A percentile compares a stretch with the other conserved stretches of the same genome.
Conservation (phyloP, 1,284 basidiomycete genomes). For the Neonothopanus nambi region DNA sequence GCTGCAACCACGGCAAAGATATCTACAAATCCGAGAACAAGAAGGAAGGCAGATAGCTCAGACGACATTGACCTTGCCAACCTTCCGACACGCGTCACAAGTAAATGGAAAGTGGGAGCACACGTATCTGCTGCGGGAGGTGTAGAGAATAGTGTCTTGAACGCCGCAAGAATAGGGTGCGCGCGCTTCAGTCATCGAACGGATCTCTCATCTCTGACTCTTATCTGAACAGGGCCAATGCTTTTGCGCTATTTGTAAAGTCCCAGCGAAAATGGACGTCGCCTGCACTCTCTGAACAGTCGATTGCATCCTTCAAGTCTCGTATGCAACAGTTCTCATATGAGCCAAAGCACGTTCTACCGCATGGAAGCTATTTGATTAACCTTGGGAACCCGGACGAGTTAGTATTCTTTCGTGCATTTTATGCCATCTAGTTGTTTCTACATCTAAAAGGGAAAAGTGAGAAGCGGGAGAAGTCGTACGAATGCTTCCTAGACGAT, state of each 20-base stretch:
- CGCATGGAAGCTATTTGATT: conserved; percentile 85
- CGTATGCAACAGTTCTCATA: conserved; percentile 63
- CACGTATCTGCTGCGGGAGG: conserved; percentile 84
- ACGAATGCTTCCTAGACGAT: conserved; percentile 83
- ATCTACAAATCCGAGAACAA: not conserved
- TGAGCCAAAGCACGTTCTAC: conserved; percentile 59
- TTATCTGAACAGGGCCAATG: conserved; percentile 59
- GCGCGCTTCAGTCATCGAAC: conserved; percentile 20
- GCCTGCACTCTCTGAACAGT: conserved; percentile 52
- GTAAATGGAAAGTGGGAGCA: conserved; percentile 73
- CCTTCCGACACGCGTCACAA: conserved; percentile 33
- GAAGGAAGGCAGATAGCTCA: not conserved
- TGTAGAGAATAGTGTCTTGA: conserved; percentile 70
- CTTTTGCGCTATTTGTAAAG: conserved; percentile 84
- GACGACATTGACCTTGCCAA: not conserved
- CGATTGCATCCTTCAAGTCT: conserved; percentile 54
- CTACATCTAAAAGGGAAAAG: conserved; percentile 34
- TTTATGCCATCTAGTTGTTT: not conserved
- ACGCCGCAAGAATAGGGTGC: conserved; percentile 73
- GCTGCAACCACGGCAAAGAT: not conserved
- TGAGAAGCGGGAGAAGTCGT: conserved; percentile 76
- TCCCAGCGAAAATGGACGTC: conserved; percentile 81
- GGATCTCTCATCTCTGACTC: not conserved
- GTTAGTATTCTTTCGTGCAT: conserved; percentile 40
- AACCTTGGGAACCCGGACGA: conserved; percentile 82